Evolutionary conservation across 1,284 basidiomycete species (phyloP), one percentile per base, ranked within the genome.

Genomic region (Rhodotorula sp.): DNA sequence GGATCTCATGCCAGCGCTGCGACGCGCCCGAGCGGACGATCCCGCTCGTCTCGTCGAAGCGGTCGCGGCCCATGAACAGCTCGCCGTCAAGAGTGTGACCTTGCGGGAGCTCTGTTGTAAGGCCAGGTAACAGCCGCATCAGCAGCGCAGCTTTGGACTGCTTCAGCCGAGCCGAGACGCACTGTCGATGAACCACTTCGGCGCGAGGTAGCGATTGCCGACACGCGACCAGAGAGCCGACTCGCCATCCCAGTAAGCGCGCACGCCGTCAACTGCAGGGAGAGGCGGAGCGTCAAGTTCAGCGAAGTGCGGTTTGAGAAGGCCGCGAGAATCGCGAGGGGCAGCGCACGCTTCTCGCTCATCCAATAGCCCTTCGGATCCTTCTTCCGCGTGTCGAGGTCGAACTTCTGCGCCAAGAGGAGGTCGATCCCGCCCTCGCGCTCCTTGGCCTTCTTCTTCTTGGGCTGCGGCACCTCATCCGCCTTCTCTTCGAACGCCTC

Each of bases 361-460:
- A 89, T 84, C 87, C 87, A 89, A 86, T 86, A 89, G 0, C 86
- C 87, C 16, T 84, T 85, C 0, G 87, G 88, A 75, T 89, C 87
- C 27, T 70, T 48, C 56, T 82, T 81, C 0, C 86, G 86, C 16
- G 78, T 84, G 19, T 86, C 86, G 85, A 87, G 88, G 63, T 87
- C 86, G 86, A 87, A 89, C 68, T 87, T 87, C 70, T 85, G 85
- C 2, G 88, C 88, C 0, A 89, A 81, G 60, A 89, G 79, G 7
- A 89, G 77, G 41, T 74, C 72, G 10, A 74, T 67, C 59, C 76
- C 57, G 14, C 52, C 52, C 27, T 53, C 62, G 56, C 61, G 52
- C 55, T 65, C 67, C 62, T 64, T 54, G 34, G 34, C 64, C 63
- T 34, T 71, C 73, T 46, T 61, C 59, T n/a, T 54, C 64, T 42